Conservation (phyloP, 306 rosid species). For the Bauhinia variegata region DNA sequence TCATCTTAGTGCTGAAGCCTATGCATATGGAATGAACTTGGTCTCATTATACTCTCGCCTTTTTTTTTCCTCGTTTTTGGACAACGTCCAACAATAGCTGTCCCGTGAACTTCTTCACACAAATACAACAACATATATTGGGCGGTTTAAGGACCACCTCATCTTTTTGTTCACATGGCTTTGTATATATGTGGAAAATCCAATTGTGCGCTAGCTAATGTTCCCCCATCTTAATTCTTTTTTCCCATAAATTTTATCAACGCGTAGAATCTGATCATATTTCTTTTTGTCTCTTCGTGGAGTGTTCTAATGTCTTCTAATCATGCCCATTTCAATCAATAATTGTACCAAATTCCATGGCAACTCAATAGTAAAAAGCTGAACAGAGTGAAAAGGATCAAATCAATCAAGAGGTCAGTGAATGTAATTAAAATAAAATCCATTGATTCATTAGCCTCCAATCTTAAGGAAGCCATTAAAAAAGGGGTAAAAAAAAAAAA, state of each 20-base stretch:
- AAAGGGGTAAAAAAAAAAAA: not conserved
- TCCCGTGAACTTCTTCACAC: constrained; percentile 57
- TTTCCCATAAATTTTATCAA: constrained; percentile 38
- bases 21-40: constrained; percentile 19
- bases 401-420: too few relatives aligned
- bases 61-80: constrained; percentile 29
- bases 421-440: not conserved
- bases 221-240: constrained; percentile 36
- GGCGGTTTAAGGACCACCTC: constrained; percentile 83
- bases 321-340: constrained; percentile 15
- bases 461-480: constrained; percentile 35
- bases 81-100: constrained; percentile 58
- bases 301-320: constrained; percentile 33
- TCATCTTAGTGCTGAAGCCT: constrained; percentile 37
- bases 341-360: constrained; percentile 29
- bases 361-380: not conserved
- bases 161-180: constrained; percentile 65
- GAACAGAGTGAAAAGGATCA: not conserved
- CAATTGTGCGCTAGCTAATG: constrained; percentile 32
- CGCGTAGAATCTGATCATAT: constrained; percentile 44
- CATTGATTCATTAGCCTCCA: constrained; percentile 42
- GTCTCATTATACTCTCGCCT: constrained; percentile 12
- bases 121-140: constrained; percentile 54
- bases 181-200: constrained; percentile 59
- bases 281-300: constrained; percentile 31